Percentiles rank a stretch among this genome's conserved stretches.
These are phyloP conservation scores for Naganishia kalamii DNA, from an alignment of 768 basidiomycete genomes.

Conservation along the genomic window DNA sequence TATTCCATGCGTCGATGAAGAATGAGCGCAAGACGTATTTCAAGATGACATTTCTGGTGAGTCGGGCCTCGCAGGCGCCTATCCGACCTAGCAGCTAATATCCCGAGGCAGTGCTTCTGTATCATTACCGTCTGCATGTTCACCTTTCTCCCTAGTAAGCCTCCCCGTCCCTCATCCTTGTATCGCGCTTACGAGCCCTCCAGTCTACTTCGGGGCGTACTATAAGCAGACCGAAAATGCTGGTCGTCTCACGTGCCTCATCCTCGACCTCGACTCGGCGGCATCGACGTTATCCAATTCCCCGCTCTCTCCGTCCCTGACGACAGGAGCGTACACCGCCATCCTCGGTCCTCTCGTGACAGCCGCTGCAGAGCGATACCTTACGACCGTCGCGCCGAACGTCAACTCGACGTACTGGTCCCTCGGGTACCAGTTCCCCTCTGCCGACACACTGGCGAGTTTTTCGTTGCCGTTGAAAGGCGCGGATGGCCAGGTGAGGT, in stretches of 20 bases:
- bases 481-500: background rate
- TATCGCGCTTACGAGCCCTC: too few species aligned
- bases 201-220: constrained; percentile 44
- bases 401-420: constrained; percentile 21
- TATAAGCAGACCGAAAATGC: constrained; percentile 39
- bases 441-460: constrained; percentile 20
- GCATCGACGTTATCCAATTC: constrained; percentile 29
- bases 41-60: constrained; percentile 31
- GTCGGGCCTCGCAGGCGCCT: background rate
- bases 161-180: background rate
- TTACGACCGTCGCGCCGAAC: constrained; percentile 17
- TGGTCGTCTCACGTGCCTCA: constrained; percentile 36
- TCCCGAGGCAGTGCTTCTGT: background rate
- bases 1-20: constrained; percentile 27
- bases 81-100: background rate
- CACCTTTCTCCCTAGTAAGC: background rate
- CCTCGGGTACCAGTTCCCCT: constrained; percentile 36
- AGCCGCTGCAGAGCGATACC: constrained; percentile 17
- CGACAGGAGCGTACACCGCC: constrained; percentile 32
- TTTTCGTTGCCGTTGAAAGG: constrained; percentile 27
- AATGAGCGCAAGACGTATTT: constrained; percentile 31
- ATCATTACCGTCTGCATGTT: background rate
- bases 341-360: constrained; percentile 41
- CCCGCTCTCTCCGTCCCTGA: constrained; percentile 21
- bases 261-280: constrained; percentile 44